Evolutionary conservation across 257 asterid genomes (phyloP), one percentile per base, ranked within the genome.

Genomic region (Penstemon eatonii): DNA sequence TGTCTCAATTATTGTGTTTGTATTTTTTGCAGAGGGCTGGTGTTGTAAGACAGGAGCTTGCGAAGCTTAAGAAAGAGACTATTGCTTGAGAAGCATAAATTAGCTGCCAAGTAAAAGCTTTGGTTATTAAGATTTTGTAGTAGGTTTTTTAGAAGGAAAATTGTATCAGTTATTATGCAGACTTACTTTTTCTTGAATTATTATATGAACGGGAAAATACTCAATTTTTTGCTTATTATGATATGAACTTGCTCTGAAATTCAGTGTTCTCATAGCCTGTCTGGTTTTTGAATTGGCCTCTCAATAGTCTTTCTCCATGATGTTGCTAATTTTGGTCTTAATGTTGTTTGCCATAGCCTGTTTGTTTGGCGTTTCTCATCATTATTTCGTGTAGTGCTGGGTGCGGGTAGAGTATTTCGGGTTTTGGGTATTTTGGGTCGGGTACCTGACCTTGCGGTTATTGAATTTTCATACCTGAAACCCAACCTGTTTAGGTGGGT

Each of bases 41-140:
- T 50, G 80, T 82, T 39, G 90, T 87, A 49, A 75, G 90, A 40
- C 92, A 83, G 77, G 89, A 86, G 82, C 92, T 86, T 52, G 87
- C 89, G 2, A 86, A 83, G 86, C 87, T 86, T 42, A 86, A 84
- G 82, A 86, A 83, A 80, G 81, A 81, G 67, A 67, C 65, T 37
- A 56, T 74, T 37, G 86, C 86, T 6, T 86, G 68, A 79, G 51
- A 42, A 8, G 67, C 67, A 40, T 74, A 25, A 25, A 25, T 25
- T 25, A 25, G 33, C 33, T 25, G 33, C 33, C 2, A 25, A 25
- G 33, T 25, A 25, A 25, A 25, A 25, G 33, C 33, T 60, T 64
- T 65, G 15, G 65, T 54, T 65, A 42, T 60, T 19, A 13, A 33
- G 71, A 55, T 67, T 81, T 56, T 66, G 66, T 25, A 53, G 37